These are phyloP conservation scores for Penicillium sp. DNA, from an alignment of 2,329 filamentous ascomycete species.

Conservation along the genomic window DNA sequence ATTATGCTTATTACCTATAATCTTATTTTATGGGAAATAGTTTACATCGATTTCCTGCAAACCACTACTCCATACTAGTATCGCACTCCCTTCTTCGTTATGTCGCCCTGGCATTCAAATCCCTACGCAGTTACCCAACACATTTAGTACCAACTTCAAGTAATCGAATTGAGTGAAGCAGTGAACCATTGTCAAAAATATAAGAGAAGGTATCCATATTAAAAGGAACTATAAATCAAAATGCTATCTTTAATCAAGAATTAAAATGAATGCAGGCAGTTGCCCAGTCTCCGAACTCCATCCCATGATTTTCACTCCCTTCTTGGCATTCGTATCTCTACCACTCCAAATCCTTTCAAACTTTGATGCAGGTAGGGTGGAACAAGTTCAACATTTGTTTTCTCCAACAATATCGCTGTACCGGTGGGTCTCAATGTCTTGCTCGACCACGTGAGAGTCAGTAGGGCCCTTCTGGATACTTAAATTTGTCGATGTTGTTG, in stretches of 20 bases:
- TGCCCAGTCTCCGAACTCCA: not conserved
- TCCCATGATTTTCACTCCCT: not conserved
- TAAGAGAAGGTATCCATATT: conserved; percentile 1
- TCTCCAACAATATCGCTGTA: conserved; percentile 13
- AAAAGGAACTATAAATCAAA: not conserved
- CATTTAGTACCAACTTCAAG: too few species aligned
- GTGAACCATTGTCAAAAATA: not conserved
- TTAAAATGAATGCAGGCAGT: not conserved
- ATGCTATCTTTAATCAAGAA: not conserved
- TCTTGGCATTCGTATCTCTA: not conserved
- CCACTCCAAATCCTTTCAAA: too few species aligned
- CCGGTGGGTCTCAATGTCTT: conserved; percentile 7
- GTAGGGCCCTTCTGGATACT: conserved; percentile 4
- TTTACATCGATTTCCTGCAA: too few species aligned
- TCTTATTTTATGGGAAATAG: too few species aligned
- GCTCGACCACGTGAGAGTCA: conserved; percentile 2
- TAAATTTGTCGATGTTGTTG: not conserved
- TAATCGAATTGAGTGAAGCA: too few species aligned
- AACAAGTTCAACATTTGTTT: not conserved
- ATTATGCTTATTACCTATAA: too few species aligned
- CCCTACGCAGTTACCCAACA: too few species aligned
- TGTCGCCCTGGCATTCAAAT: too few species aligned
- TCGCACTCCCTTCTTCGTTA: too few species aligned
- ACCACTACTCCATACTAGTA: too few species aligned
- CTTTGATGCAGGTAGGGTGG: not conserved